A percentile compares a stretch with the other conserved stretches of the same genome.
Evolutionary conservation across 2,329 filamentous ascomycete species (phyloP).

Genomic region (Aspergillus pseudoterreus): DNA sequence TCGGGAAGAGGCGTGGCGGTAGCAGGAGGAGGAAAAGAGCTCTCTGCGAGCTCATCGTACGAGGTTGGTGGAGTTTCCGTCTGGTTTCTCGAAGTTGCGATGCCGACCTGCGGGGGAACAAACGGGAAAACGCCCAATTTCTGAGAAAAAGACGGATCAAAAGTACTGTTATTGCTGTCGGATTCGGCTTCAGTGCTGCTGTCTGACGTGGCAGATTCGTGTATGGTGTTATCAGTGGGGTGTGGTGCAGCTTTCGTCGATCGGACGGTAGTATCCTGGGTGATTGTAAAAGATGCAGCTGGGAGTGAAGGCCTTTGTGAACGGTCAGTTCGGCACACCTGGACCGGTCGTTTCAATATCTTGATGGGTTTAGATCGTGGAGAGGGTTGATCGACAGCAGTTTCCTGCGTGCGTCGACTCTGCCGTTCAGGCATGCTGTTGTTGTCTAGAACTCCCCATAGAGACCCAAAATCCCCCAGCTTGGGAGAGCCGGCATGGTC

Average conservation of each 20-base stretch:
- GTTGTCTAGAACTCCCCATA: slow-evolving; percentile 39
- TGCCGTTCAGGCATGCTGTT: slow-evolving; percentile 10
- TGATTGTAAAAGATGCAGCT: not conserved
- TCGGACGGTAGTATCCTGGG: slow-evolving; percentile 2
- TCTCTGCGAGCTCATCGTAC: slow-evolving; percentile 27
- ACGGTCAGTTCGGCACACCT: too few species aligned
- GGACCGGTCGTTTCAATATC: slow-evolving; percentile 18
- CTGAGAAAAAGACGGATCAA: slow-evolving; percentile 23
- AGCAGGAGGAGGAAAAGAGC: slow-evolving; percentile 13
- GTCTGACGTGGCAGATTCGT: slow-evolving; percentile 22
- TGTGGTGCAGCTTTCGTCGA: slow-evolving; percentile 6
- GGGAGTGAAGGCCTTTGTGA: slow-evolving; percentile 5
- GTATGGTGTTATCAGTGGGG: not conserved
- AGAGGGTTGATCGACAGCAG: slow-evolving; percentile 2
- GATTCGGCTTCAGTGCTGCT: slow-evolving; percentile 27
- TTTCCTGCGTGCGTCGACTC: not conserved
- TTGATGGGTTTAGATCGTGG: slow-evolving; percentile 9
- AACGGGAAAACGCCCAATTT: slow-evolving; percentile 19
- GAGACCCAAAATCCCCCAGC: slow-evolving; percentile 42
- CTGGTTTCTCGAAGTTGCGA: slow-evolving; percentile 8
- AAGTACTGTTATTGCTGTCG: slow-evolving; percentile 26
- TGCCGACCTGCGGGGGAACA: slow-evolving; percentile 25
- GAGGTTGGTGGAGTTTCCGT: slow-evolving; percentile 34
- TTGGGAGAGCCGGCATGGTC: slow-evolving; percentile 13
- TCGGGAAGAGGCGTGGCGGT: slow-evolving; percentile 9